Conservation (phyloP, 2,329 filamentous ascomycete genomes). For the Phaeosphaeriaceae sp. region DNA sequence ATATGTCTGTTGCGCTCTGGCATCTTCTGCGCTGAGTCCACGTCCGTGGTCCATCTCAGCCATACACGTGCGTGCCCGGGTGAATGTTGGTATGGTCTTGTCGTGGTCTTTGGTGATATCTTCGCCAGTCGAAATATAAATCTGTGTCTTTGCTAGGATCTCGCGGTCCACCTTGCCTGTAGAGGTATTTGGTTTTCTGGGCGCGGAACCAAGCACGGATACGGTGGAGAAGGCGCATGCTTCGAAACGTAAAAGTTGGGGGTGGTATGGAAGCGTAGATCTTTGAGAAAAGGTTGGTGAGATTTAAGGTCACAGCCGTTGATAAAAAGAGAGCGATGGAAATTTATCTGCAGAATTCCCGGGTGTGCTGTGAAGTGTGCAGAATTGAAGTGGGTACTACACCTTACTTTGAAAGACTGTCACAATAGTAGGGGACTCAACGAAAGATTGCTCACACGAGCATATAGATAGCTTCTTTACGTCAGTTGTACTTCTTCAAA, state of each 20-base stretch:
- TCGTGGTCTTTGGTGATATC: neutral
- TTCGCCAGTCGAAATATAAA: constrained; percentile 9
- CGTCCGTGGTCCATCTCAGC: neutral
- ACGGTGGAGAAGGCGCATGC: neutral
- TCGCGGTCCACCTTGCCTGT: constrained; percentile 4
- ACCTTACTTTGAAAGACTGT: neutral
- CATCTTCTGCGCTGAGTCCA: too few species aligned
- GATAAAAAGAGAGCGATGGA: neutral
- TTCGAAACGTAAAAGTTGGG: neutral
- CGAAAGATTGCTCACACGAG: neutral
- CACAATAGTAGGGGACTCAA: neutral
- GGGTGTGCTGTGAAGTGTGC: neutral
- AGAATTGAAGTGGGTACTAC: neutral
- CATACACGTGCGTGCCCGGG: constrained; percentile 5
- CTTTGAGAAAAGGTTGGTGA: neutral
- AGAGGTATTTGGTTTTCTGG: constrained; percentile 2
- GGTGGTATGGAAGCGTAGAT: neutral
- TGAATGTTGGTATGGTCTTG: neutral
- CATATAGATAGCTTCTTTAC: too few species aligned
- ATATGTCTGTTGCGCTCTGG: too few species aligned
- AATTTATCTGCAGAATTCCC: neutral
- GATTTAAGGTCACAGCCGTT: neutral
- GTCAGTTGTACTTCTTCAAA: too few species aligned
- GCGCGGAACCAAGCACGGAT: constrained; percentile 6
- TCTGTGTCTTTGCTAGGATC: constrained; percentile 1